Base-by-base conservation (phyloP, 257 asterid genomes). In the Solanum paucissectum region DNA sequence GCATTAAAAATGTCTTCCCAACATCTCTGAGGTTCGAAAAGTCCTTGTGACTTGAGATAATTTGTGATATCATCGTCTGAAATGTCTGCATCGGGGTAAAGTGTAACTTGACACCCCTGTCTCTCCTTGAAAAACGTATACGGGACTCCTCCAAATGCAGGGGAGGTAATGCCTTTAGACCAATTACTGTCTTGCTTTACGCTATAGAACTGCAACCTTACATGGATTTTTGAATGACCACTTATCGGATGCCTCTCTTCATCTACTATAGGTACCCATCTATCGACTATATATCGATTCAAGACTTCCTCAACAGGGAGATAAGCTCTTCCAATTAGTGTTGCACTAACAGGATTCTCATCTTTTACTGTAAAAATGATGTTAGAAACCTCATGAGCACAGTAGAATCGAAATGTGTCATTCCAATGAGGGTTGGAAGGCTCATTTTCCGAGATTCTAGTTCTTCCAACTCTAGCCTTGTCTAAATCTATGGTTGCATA, bases 1-100 rank as follows among this genome's bases (percentile, higher is more conserved):
- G 98, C 97, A 55, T 94, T 93, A 32, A 94, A 95, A 1, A 97
- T 90, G 44, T 97, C 99, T 66, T 94, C 98, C 98, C 98, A 95
- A 44, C 98, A 97, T 84, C 96, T 91, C 6, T 88, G 91, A 11
- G 95, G 94, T 52, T 91, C 89, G 20, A 88, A 91, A 52, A 73
- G 83, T 79, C 91, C 93, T 7, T 83, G 44, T 5, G 92, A 75
- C 13, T 75, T 71, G 7, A 93, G 92, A 46, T 81, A 90, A 25
- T 82, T 68, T 0, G 96, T 88, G 72, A 94, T 89, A 32, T 38
- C 81, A 62, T 93, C 95, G 3, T 94, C 95, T 0, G 92, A 87
- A 34, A 93, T 93, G 10, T 97, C 96, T 3, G 97, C 98, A 73
- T 97, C 98, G 1, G 95, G 94, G 73, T 97, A 97, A 1, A 97